Base-by-base conservation (phyloP, 495 filamentous ascomycete genomes). In the Penicillium roqueforti region DNA sequence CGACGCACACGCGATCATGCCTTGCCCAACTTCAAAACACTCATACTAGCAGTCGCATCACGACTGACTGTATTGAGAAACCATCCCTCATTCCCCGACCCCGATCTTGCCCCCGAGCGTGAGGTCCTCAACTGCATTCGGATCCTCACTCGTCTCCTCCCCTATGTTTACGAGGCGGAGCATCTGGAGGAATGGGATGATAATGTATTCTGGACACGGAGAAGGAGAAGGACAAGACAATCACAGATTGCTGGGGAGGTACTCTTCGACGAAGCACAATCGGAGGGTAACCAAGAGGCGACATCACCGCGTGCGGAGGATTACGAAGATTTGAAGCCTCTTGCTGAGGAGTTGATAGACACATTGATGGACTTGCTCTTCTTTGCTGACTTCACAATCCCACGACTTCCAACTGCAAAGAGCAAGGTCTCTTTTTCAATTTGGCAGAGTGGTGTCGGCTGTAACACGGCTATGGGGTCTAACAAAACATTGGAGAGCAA, bases 391-490 rank as follows among this genome's bases (percentile, higher is more conserved):
- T 88, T 99, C 66, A 96, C 91, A 0, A 78, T 97, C 7, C 91
- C 92, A 1, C 67, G 74, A 41, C 70, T 76, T 4, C 70, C 83
- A 10, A 79, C 85, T 40, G 84, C 83, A 34, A 89, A 87, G 64
- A 78, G 78, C 58, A 96, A 95, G 67, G 86, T 96, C 36, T 88
- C 87, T 13, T 95, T 90, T 73, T 85, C 91, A 32, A 97, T 99
- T 60, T 99, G 93, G 93, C 91, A 97, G 69, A 97, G 87, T 60
- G 93, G 93, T 22, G 92, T 99, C 42, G 93, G 93, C 2, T 97
- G 92, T 72, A 95, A 95, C 67, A 89, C 87, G 6, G 79, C 89
- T 1, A 85, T 96, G 68, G 87, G 87, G 16, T 89, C 92, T 18
- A 95, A 81, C 36, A 96, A 88, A 69, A 88, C 96, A 55, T 83